phyloP scores from a whole-genome alignment of 495 filamentous ascomycete species.

The Sporormia fimetaria region DNA sequence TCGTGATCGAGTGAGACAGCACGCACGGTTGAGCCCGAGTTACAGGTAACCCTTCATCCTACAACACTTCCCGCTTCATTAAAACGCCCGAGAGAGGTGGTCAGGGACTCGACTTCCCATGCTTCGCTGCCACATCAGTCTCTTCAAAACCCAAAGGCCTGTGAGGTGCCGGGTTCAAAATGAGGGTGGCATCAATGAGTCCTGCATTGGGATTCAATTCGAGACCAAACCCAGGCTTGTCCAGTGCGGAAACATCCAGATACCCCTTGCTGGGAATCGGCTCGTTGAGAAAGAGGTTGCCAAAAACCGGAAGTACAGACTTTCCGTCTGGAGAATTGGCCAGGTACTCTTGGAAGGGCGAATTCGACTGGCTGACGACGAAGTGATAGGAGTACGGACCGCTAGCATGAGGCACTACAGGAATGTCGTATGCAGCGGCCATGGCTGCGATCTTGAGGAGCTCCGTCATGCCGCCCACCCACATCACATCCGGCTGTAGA shows the following conservation, averaged over 20 bases:
- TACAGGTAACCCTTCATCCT: no score
- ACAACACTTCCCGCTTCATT: no score
- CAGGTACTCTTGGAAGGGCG: conserved; percentile 88
- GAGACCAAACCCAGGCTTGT: conserved; percentile 85
- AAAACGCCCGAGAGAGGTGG: no score
- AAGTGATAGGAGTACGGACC: conserved; percentile 93
- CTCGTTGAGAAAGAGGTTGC: conserved; percentile 81
- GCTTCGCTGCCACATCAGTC: no score
- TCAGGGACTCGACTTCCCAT: no score
- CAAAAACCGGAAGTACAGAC: conserved; percentile 80
- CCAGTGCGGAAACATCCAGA: conserved; percentile 62
- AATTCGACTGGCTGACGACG: conserved; percentile 79
- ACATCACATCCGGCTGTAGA: conserved; percentile 93
- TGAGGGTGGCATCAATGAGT: conserved; percentile 57
- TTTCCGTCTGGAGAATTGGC: conserved; percentile 85
- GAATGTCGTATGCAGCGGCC: conserved; percentile 84
- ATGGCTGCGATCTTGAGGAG: conserved; percentile 78
- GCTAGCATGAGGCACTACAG: conserved; percentile 85
- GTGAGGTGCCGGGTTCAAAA: conserved; percentile 62
- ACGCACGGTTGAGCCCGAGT: no score
- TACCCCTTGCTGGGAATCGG: conserved; percentile 75
- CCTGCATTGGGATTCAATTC: conserved; percentile 72
- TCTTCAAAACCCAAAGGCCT: conserved; percentile 37
- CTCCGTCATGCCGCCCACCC: conserved; percentile 87
- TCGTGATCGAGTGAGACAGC: no score